Evolutionary conservation across 306 rosid species (phyloP).

Genomic region (Neltuma alba): DNA sequence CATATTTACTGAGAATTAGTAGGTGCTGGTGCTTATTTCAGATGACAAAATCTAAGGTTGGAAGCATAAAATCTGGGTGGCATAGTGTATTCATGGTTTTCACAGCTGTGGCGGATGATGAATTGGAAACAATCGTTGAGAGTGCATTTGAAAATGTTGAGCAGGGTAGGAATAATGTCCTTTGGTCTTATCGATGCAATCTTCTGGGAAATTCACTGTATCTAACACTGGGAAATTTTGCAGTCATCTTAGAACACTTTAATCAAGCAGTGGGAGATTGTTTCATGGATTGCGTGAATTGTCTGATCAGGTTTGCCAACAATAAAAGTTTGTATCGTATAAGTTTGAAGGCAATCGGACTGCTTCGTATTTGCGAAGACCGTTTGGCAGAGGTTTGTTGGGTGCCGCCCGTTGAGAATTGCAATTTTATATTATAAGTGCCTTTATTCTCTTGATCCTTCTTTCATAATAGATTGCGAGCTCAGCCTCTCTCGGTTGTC

Average conservation of each 20-base stretch:
- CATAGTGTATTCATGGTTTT: constrained; percentile 95
- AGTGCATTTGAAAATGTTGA: constrained; percentile 99
- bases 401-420: constrained; percentile 33
- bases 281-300: constrained; percentile 97
- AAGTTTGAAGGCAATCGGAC: constrained; percentile 99
- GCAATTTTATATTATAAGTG: constrained; percentile 14
- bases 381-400: constrained; percentile 99
- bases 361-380: constrained; percentile 95
- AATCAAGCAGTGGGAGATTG: constrained; percentile 98
- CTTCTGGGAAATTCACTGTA: no score
- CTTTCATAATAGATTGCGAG: no score
- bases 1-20: constrained; percentile 7
- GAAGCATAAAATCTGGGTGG: constrained; percentile 98
- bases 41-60: constrained; percentile 99
- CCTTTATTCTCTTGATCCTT: background rate
- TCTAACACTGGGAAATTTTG: constrained; percentile 58
- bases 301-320: constrained; percentile 94
- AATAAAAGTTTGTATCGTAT: constrained; percentile 85
- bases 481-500: no score
- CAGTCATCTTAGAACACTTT: constrained; percentile 99
- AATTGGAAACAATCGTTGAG: constrained; percentile 85
- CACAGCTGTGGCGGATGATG: constrained; percentile 98
- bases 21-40: constrained; percentile 47
- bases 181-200: constrained; percentile 26
- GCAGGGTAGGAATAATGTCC: constrained; percentile 68